A percentile compares a stretch with the other conserved stretches of the same genome.
Conservation (phyloP, 2,329 filamentous ascomycete genomes). For the Aspergillus candidus region DNA sequence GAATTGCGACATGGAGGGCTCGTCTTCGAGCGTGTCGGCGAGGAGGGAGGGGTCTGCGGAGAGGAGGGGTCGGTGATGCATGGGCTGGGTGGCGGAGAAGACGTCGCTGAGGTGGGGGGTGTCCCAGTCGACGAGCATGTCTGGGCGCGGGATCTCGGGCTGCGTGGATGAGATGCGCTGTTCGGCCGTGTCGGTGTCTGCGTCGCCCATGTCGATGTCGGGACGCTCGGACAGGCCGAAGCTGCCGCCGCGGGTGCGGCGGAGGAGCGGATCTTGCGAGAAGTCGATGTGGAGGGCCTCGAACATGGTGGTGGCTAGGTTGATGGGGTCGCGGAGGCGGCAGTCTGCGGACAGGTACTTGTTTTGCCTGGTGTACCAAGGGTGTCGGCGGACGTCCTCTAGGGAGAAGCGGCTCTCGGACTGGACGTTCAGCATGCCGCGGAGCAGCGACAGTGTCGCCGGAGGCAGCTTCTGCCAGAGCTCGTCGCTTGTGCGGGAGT, state of each 20-base stretch:
- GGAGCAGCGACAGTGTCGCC: conserved; percentile 71
- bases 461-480: conserved; percentile 75
- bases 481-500: conserved; percentile 75
- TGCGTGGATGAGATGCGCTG: conserved; percentile 70
- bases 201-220: conserved; percentile 57
- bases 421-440: conserved; percentile 88
- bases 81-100: conserved; percentile 44
- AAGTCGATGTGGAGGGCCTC: conserved; percentile 88
- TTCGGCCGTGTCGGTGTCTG: conserved; percentile 32
- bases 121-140: conserved; percentile 83
- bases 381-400: conserved; percentile 78
- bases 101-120: conserved; percentile 54
- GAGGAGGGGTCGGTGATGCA: conserved; percentile 25
- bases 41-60: conserved; percentile 35
- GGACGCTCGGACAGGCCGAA: conserved; percentile 50
- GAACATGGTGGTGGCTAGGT: conserved; percentile 90
- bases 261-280: conserved; percentile 57
- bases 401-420: conserved; percentile 72
- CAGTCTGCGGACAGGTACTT: conserved; percentile 68
- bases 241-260: conserved; percentile 32
- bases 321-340: conserved; percentile 68
- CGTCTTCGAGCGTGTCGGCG: conserved; percentile 67
- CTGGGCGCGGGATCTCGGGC: conserved; percentile 68
- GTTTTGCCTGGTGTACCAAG: conserved; percentile 87
- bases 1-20: conserved; percentile 81